These are phyloP conservation scores for Cladophialophora yegresii DNA, from an alignment of 2,329 filamentous ascomycete species.

Conservation along the genomic window DNA sequence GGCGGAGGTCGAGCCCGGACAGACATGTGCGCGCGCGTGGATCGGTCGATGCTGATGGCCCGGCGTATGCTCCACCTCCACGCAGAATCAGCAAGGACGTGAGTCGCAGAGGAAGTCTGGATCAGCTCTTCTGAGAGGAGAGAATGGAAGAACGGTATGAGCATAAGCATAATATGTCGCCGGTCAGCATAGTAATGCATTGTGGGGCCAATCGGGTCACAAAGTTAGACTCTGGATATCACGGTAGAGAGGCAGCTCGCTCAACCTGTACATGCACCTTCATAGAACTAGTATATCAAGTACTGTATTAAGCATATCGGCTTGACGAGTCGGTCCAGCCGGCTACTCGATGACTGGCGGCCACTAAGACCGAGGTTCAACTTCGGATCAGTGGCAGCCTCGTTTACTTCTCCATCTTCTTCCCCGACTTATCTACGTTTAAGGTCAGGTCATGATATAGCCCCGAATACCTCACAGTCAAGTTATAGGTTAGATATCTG, in stretches of 20 bases:
- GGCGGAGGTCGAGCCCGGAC: conserved; percentile 19
- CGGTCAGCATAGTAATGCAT: not conserved
- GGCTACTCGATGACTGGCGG: not conserved
- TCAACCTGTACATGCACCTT: not conserved
- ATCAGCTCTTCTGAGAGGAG: conserved; percentile 24
- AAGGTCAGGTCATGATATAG: not conserved
- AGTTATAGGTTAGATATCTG: not conserved
- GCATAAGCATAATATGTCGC: not conserved
- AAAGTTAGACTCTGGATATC: not conserved
- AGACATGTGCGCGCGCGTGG: conserved; percentile 10
- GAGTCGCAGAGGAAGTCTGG: conserved; percentile 18
- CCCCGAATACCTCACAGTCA: not conserved
- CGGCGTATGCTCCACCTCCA: conserved; percentile 3
- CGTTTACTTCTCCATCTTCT: conserved; percentile 3
- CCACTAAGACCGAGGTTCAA: conserved; percentile 2
- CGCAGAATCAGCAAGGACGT: conserved; percentile 21
- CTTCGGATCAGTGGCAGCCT: conserved; percentile 13
- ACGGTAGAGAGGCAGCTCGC: not conserved
- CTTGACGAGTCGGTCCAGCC: not conserved
- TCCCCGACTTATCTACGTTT: too few species aligned
- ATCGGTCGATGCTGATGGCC: conserved; percentile 19
- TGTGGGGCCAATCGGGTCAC: not conserved
- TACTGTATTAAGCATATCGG: not conserved
- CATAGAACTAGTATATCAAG: not conserved
- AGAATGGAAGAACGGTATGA: not conserved